These are phyloP conservation scores for Plectosphaerella cucumerina DNA, from an alignment of 2,329 filamentous ascomycete genomes.

Conservation along the genomic window DNA sequence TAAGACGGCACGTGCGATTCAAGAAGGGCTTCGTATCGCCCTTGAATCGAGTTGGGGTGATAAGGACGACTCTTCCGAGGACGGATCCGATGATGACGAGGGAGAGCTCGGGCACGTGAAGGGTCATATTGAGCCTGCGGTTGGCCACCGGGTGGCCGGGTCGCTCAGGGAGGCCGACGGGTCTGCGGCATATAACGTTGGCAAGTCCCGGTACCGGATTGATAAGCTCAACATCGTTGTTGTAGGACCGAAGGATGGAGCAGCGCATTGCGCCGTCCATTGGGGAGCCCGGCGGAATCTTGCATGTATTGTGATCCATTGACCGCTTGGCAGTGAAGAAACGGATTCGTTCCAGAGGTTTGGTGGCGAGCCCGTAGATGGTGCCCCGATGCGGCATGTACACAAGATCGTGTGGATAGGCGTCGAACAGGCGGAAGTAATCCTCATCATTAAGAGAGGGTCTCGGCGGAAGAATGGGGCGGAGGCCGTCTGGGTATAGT, in stretches of 20 bases:
- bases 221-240: slow-evolving; percentile 44
- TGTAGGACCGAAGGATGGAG: slow-evolving; percentile 43
- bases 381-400: slow-evolving; percentile 29
- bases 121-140: slow-evolving; percentile 51
- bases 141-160: slow-evolving; percentile 15
- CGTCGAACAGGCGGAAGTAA: too few relatives aligned
- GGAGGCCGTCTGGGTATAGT: not conserved
- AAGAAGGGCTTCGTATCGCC: slow-evolving; percentile 7
- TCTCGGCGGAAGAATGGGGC: not conserved
- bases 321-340: slow-evolving; percentile 4
- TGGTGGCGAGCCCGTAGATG: slow-evolving; percentile 6
- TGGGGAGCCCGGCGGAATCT: not conserved
- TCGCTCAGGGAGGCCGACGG: not conserved
- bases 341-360: not conserved
- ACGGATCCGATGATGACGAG: slow-evolving; percentile 64
- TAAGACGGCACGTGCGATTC: slow-evolving; percentile 9
- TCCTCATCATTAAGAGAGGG: not conserved
- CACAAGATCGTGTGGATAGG: not conserved
- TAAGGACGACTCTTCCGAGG: slow-evolving; percentile 60
- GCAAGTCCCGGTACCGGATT: slow-evolving; percentile 14
- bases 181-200: slow-evolving; percentile 24
- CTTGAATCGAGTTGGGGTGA: slow-evolving; percentile 46
- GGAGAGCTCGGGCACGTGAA: slow-evolving; percentile 65
- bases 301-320: too few relatives aligned
- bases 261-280: slow-evolving; percentile 12